Conservation (phyloP, 805 yeast genomes). For the Suhomyces canberraensis region DNA sequence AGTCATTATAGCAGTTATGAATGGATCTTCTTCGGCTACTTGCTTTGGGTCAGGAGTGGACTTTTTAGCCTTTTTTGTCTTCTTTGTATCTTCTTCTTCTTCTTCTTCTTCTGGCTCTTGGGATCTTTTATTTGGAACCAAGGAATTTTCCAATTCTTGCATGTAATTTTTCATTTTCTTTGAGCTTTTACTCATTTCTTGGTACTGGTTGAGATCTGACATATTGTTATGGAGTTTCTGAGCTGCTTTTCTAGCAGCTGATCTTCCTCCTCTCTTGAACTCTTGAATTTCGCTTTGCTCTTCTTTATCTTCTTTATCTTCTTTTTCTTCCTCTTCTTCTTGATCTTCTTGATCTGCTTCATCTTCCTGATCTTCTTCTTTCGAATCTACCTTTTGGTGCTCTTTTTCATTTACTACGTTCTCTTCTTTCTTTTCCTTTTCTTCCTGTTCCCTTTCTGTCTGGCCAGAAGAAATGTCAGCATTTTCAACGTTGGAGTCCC, state of each 20-base stretch:
- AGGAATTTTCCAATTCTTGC: conserved; percentile 29
- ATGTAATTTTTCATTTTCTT: conserved; percentile 36
- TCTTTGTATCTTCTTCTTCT: conserved; percentile 3
- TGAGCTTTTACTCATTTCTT: conserved; percentile 46
- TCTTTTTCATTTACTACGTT: neutral
- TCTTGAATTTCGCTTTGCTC: neutral
- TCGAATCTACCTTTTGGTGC: neutral
- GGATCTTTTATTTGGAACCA: conserved; percentile 6
- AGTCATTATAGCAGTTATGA: conserved; percentile 53
- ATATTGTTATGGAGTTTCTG: conserved; percentile 64
- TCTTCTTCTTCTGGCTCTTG: neutral
- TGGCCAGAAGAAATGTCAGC: conserved; percentile 27
- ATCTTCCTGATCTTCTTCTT: no score
- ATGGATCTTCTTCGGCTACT: conserved; percentile 15
- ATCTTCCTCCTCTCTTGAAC: conserved; percentile 30
- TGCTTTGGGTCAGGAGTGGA: conserved; percentile 16
- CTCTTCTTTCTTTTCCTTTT: conserved; percentile 9
- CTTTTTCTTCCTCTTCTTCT: neutral
- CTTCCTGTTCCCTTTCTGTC: conserved; percentile 21
- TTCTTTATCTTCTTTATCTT: neutral
- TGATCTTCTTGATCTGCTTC: neutral
- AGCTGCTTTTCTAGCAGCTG: conserved; percentile 68
- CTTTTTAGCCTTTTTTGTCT: conserved; percentile 8
- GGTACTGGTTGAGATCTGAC: conserved; percentile 63
- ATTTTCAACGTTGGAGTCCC: conserved; percentile 22